Evolutionary conservation across 2,329 filamentous ascomycete species (phyloP).

Genomic region (Pseudonectria foliicola): DNA sequence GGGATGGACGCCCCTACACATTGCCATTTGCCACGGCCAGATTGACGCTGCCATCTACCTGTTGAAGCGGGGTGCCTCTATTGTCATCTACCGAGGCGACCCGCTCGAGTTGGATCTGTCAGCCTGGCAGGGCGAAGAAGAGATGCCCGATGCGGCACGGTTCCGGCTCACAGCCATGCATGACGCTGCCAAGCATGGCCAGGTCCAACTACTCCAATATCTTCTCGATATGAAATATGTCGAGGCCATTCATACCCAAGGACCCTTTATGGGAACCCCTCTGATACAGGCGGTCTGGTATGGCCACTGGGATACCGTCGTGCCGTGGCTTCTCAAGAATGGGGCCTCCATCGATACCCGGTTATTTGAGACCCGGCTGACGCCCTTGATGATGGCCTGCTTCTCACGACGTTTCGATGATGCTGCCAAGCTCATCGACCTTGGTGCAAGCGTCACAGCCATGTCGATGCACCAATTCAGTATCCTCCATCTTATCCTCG

Average conservation of each 20-base stretch:
- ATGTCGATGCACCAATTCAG: slow-evolving; percentile 20
- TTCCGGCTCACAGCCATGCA: slow-evolving; percentile 20
- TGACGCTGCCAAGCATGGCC: slow-evolving; percentile 16
- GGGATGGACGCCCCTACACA: slow-evolving; percentile 21
- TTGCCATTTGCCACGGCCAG: slow-evolving; percentile 20
- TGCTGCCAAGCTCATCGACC: slow-evolving; percentile 18
- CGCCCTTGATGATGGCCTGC: slow-evolving; percentile 21
- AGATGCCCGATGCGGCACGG: slow-evolving; percentile 11
- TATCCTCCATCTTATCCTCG: slow-evolving; percentile 21
- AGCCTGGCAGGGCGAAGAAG: slow-evolving; percentile 15
- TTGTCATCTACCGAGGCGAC: slow-evolving; percentile 18
- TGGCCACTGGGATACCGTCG: slow-evolving; percentile 18
- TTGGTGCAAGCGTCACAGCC: slow-evolving; percentile 17
- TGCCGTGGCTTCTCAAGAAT: slow-evolving; percentile 20
- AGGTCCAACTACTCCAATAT: slow-evolving; percentile 14
- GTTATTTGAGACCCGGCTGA: slow-evolving; percentile 20
- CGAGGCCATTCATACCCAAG: slow-evolving; percentile 14
- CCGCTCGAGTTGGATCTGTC: slow-evolving; percentile 17
- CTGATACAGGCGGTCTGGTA: slow-evolving; percentile 21
- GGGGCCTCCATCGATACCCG: slow-evolving; percentile 18
- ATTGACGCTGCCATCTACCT: slow-evolving; percentile 19
- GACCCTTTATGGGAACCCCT: slow-evolving; percentile 21
- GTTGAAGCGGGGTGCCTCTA: slow-evolving; percentile 16
- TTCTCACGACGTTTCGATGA: slow-evolving; percentile 21
- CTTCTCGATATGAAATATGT: slow-evolving; percentile 14